Evolutionary conservation across 2,329 filamentous ascomycete species (phyloP).

Genomic region (Curvularia verruculosa): DNA sequence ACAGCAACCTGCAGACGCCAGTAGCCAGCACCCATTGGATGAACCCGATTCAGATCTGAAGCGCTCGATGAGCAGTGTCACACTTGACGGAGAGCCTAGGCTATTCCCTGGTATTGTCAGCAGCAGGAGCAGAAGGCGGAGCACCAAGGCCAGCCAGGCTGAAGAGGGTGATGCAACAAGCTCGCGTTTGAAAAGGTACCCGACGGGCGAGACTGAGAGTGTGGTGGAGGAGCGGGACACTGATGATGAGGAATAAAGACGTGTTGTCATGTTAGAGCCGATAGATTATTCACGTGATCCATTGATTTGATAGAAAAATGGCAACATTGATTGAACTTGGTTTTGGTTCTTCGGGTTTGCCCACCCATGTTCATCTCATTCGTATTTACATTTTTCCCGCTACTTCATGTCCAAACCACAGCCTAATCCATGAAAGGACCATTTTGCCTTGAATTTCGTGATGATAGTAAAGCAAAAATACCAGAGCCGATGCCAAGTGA

Average conservation of each 20-base stretch:
- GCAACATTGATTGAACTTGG: neutral
- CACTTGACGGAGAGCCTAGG: conserved; percentile 64
- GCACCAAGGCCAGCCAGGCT: conserved; percentile 28
- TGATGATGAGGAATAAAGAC: conserved; percentile 6
- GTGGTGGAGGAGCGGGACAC: conserved; percentile 18
- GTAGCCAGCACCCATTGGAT: conserved; percentile 12
- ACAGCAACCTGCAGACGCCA: conserved; percentile 35
- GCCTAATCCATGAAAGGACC: neutral
- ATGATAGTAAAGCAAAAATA: neutral
- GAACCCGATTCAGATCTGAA: conserved; percentile 27
- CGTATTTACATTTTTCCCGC: neutral
- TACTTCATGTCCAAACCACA: neutral
- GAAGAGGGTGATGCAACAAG: conserved; percentile 27
- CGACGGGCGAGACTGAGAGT: conserved; percentile 10
- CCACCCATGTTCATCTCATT: neutral
- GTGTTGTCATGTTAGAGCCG: neutral
- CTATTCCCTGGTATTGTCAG: conserved; percentile 75
- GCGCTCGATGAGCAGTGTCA: conserved; percentile 33
- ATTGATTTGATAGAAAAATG: neutral
- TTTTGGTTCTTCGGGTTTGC: neutral
- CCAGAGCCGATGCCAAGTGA: neutral
- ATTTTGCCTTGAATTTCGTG: neutral
- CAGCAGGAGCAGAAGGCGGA: conserved; percentile 49
- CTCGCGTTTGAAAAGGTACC: conserved; percentile 13
- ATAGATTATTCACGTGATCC: neutral